These are phyloP conservation scores for Colletotrichum salicis DNA, from an alignment of 2,329 filamentous ascomycete genomes.

Conservation along the genomic window DNA sequence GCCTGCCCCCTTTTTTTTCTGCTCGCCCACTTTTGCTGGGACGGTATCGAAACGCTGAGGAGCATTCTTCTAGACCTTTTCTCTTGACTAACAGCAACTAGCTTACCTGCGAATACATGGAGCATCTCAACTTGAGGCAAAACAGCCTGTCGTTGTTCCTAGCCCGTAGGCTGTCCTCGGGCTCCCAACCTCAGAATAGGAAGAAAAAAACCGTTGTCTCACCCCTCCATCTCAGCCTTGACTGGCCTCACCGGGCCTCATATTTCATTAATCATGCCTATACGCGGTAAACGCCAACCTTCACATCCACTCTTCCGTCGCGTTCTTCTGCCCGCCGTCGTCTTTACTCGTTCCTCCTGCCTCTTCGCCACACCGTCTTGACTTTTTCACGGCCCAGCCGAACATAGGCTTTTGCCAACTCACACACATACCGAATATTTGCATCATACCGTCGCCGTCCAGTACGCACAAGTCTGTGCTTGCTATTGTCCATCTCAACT, in stretches of 20 bases:
- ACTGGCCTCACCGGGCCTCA: not conserved
- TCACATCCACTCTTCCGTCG: constrained; percentile 9
- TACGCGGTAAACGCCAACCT: not conserved
- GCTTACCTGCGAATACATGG: not conserved
- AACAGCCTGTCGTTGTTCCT: not conserved
- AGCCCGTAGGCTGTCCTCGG: not conserved
- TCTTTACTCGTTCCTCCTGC: constrained; percentile 7
- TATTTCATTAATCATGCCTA: not conserved
- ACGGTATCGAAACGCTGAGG: constrained; percentile 14
- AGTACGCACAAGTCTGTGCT: constrained; percentile 18
- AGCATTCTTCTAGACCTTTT: constrained; percentile 32
- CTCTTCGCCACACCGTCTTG: constrained; percentile 15
- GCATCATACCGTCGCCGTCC: constrained; percentile 1
- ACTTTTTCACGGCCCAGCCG: constrained; percentile 21
- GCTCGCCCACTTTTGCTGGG: constrained; percentile 11
- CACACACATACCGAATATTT: not conserved
- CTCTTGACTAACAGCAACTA: not conserved
- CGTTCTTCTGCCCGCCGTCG: not conserved
- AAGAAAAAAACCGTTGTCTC: not conserved
- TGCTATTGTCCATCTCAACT: constrained; percentile 24
- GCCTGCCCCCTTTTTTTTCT: constrained; percentile 5
- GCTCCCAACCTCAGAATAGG: not conserved
- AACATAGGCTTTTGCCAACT: not conserved
- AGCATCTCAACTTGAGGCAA: constrained; percentile 7
- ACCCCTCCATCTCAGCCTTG: not conserved